Evolutionary conservation across 305 asterid species (phyloP).

Genomic region (Fraxinus floribunda): DNA sequence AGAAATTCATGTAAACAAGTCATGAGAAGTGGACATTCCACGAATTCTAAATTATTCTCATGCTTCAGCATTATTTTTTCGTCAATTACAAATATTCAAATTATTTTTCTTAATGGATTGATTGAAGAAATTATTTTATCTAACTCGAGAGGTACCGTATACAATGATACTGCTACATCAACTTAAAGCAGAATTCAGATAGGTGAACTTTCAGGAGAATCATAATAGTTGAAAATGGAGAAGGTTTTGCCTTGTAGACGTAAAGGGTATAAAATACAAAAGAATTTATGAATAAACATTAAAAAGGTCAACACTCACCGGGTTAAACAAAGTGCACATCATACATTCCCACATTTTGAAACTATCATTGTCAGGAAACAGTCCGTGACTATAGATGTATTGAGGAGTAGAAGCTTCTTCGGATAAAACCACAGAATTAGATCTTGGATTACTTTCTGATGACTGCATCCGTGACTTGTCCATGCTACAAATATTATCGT

Average conservation of each 20-base stretch:
- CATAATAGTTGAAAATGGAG: neutral
- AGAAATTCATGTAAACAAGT: neutral
- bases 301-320: constrained; percentile 47
- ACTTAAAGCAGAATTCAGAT: neutral
- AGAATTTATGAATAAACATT: neutral
- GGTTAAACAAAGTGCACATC: constrained; percentile 80
- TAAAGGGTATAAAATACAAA: neutral
- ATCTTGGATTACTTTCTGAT: constrained; percentile 12
- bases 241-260: constrained; percentile 10
- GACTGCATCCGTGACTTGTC: constrained; percentile 22
- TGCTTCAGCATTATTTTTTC: neutral
- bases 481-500: constrained; percentile 21
- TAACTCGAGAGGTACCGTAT: neutral
- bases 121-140: neutral
- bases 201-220: constrained; percentile 11
- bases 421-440: constrained; percentile 24
- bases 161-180: constrained; percentile 7
- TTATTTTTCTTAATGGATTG: neutral
- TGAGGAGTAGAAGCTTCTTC: constrained; percentile 40
- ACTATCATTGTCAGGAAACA: constrained; percentile 16
- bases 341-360: constrained; percentile 62
- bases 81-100: constrained; percentile 2
- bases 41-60: neutral
- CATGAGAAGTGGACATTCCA: neutral
- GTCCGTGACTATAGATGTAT: constrained; percentile 26